phyloP scores from a whole-genome alignment of 2,329 filamentous ascomycete genomes.

The Cladophialophora immunda region DNA sequence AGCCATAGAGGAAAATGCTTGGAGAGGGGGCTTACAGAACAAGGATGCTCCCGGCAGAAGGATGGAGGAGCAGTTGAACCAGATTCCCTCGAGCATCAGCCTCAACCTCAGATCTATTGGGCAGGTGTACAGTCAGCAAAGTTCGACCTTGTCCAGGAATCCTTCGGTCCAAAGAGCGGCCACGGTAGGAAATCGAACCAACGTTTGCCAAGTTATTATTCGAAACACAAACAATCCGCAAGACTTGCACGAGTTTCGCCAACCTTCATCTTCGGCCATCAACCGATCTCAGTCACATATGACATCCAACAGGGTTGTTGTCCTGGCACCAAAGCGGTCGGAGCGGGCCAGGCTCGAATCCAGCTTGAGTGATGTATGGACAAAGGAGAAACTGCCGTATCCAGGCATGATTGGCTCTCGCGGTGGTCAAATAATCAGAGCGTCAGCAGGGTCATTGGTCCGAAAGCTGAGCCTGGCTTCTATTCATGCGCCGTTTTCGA shows the following conservation, averaged over 20 bases:
- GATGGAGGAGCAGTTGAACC: conserved; percentile 31
- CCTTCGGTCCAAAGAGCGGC: conserved; percentile 82
- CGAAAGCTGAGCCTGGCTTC: conserved; percentile 85
- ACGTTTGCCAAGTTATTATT: conserved; percentile 79
- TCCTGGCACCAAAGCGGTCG: conserved; percentile 75
- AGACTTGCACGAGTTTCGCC: conserved; percentile 58
- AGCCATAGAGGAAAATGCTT: conserved; percentile 78
- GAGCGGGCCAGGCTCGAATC: conserved; percentile 81
- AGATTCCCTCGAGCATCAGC: conserved; percentile 70
- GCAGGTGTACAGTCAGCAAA: conserved; percentile 76
- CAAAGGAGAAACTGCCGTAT: conserved; percentile 78
- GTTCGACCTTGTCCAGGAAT: conserved; percentile 51
- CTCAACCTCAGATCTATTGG: conserved; percentile 78
- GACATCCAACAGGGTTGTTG: conserved; percentile 72
- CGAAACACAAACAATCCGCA: conserved; percentile 81
- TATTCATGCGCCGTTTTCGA: conserved; percentile 78
- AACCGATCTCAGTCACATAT: conserved; percentile 81
- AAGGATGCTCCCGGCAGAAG: conserved; percentile 48
- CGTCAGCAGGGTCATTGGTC: conserved; percentile 86
- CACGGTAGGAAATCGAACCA: conserved; percentile 73
- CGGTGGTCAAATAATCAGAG: conserved; percentile 76
- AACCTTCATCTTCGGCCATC: conserved; percentile 55
- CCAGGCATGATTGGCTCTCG: conserved; percentile 77
- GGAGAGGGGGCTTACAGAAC: conserved; percentile 72
- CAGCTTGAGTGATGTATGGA: conserved; percentile 82